Evolutionary conservation across 192 early-diverging fungal species (phyloP), one percentile per base, ranked within the genome.

Genomic region (Pilobolus umbonatus): DNA sequence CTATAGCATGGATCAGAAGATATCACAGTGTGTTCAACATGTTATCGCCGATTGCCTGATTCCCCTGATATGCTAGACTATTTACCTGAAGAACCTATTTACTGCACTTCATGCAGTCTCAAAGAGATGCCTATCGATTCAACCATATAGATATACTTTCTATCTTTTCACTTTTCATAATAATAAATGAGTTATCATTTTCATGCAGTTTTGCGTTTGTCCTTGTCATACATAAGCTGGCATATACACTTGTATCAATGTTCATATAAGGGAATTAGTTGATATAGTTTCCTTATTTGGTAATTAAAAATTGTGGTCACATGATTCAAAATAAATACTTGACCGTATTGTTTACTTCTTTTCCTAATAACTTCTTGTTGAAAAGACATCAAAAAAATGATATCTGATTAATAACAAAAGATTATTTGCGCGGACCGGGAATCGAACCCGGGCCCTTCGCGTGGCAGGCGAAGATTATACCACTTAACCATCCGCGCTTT

Each of bases 401-500:
- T n/a, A n/a, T n/a, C n/a, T n/a, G n/a, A n/a, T n/a, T n/a, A n/a
- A n/a, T n/a, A n/a, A n/a, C n/a, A n/a, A n/a, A n/a, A n/a, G n/a
- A n/a, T n/a, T n/a, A n/a, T n/a, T n/a, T 57, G 55, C 55, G 55
- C 55, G 55, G 42, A 59, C 57, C 57, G 57, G 57, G 57, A 59
- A 59, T 59, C 57, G 57, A 59, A 59, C 57, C 57, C 57, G 57
- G 57, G 57, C 57, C 57, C 57, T 59, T 59, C 57, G 57, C 57
- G 57, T 59, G 57, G 57, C 57, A 59, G 57, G 57, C 57, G 57
- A 59, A 59, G 57, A 59, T 59, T 59, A 59, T 59, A 59, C 57
- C 57, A 59, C 57, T 59, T 59, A 57, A 57, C 55, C 55, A 57
- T 57, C 55, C 36, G n/a, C n/a, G n/a, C n/a, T n/a, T n/a, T n/a